A percentile compares a stretch with the other conserved stretches of the same genome.
These are phyloP conservation scores for Solanum sejunctum DNA, from an alignment of 257 asterid species.

Conservation along the genomic window DNA sequence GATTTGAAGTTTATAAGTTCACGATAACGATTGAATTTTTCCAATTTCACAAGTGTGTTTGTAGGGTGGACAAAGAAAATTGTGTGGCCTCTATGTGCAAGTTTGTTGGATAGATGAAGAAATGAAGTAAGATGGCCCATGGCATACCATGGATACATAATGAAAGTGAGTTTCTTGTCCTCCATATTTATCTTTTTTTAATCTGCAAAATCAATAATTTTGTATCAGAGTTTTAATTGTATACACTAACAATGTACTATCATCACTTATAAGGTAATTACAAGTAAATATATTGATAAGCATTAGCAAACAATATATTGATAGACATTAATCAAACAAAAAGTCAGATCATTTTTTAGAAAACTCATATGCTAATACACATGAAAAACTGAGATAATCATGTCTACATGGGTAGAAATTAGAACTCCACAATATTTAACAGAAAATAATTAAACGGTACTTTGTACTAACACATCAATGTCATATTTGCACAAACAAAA, in stretches of 20 bases:
- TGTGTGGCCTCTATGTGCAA: constrained; percentile 33
- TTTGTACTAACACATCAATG: not conserved
- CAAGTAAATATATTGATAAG: not conserved
- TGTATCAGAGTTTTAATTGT: not conserved
- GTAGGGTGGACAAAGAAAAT: constrained; percentile 33
- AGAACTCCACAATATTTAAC: not conserved
- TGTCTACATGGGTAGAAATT: not conserved
- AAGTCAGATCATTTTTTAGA: no score
- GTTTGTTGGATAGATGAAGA: constrained; percentile 42
- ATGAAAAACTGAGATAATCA: not conserved
- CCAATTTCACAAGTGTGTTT: constrained; percentile 16
- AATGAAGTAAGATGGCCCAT: constrained; percentile 50
- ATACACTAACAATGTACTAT: not conserved
- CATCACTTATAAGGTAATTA: not conserved
- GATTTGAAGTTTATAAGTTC: constrained; percentile 19
- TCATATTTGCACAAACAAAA: not conserved
- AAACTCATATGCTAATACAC: not conserved
- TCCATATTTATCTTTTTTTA: not conserved
- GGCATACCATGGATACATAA: constrained; percentile 55
- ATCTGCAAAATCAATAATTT: not conserved
- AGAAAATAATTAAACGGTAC: not conserved
- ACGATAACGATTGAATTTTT: constrained; percentile 24
- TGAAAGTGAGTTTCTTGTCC: constrained; percentile 9
- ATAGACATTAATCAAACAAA: not conserved
- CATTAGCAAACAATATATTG: not conserved